Base-by-base conservation (phyloP, 495 filamentous ascomycete species). In the Penicillium manginii region DNA sequence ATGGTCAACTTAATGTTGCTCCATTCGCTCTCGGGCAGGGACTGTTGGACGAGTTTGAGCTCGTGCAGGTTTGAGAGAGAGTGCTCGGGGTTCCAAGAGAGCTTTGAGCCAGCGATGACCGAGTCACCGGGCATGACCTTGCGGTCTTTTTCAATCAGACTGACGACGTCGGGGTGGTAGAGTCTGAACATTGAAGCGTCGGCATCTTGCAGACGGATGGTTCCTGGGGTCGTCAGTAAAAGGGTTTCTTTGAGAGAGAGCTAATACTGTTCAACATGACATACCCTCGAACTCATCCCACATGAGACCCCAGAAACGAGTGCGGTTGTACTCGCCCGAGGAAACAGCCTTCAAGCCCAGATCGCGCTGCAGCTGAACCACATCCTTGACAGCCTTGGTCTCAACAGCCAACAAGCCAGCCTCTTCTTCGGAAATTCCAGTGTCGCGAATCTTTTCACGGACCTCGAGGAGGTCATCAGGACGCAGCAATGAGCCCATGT, bases 111-210 rank as follows among this genome's bases (percentile, higher is more conserved):
- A 55, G 87, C 88, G 56, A 91, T 76, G 48, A 88, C 85, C 3
- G 82, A 84, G 62, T 89, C 86, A 21, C 82, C 84, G 1, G 87
- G 86, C 67, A 68, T 70, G 23, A 68, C 67, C 75, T 88, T 86
- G 58, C 85, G 78, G 57, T 82, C 80, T 46, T 74, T 73, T 61
- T 86, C 83, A 12, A 80, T 78, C 64, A 91, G 82, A 37, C 82
- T 86, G n/a, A 86, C 84, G 42, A 91, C 84, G 65, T 91, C 88
- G 6, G 89, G 89, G 60, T 90, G 85, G 64, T 90, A 90, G 17
- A 81, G 74, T 5, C 86, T 75, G 70, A 88, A 89, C 68, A 89
- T 83, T 7, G 80, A 77, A 37, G 79, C 67, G 39, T 79, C 74
- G 0, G 84, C 81, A 35, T 82, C 55, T 47, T 72, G 65, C 15